These are phyloP conservation scores for Pestalotiopsis sp. DNA, from an alignment of 2,329 filamentous ascomycete genomes.

Conservation along the genomic window DNA sequence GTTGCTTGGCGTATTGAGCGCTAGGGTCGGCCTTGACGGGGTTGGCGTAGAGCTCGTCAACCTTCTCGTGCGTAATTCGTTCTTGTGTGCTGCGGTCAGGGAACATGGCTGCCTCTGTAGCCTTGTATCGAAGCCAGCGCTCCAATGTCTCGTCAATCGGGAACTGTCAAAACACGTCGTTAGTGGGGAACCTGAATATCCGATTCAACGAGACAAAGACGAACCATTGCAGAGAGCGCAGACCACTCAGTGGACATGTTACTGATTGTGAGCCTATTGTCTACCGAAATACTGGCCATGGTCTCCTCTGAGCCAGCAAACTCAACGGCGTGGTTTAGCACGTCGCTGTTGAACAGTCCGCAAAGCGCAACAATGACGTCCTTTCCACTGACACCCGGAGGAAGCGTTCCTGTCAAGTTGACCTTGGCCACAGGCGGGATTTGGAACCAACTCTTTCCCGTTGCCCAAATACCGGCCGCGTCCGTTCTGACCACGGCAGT, in stretches of 20 bases:
- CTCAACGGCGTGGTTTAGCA: slow-evolving; percentile 89
- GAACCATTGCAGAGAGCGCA: slow-evolving; percentile 47
- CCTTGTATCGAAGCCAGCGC: slow-evolving; percentile 76
- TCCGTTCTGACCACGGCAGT: slow-evolving; percentile 87
- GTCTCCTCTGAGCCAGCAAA: slow-evolving; percentile 83
- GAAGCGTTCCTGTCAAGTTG: slow-evolving; percentile 74
- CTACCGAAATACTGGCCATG: slow-evolving; percentile 43
- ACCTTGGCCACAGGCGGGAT: slow-evolving; percentile 83
- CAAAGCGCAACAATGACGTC: slow-evolving; percentile 92
- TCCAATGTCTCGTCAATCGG: slow-evolving; percentile 76
- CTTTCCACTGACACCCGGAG: slow-evolving; percentile 83
- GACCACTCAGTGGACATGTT: slow-evolving; percentile 89
- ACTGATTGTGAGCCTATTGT: slow-evolving; percentile 71
- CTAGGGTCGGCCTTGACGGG: slow-evolving; percentile 72
- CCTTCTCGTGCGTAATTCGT: slow-evolving; percentile 71
- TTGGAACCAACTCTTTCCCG: slow-evolving; percentile 84
- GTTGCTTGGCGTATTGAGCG: slow-evolving; percentile 79
- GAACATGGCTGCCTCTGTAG: slow-evolving; percentile 69
- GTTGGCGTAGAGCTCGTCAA: slow-evolving; percentile 74
- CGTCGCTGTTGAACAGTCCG: slow-evolving; percentile 85
- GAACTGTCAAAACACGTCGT: slow-evolving; percentile 47
- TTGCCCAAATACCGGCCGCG: slow-evolving; percentile 84
- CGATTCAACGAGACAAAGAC: slow-evolving; percentile 24
- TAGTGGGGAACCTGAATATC: slow-evolving; percentile 11
- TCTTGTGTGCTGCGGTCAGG: slow-evolving; percentile 50